Conservation (phyloP, 352 stramenopile genomes). For the Pythium folliculosum region DNA sequence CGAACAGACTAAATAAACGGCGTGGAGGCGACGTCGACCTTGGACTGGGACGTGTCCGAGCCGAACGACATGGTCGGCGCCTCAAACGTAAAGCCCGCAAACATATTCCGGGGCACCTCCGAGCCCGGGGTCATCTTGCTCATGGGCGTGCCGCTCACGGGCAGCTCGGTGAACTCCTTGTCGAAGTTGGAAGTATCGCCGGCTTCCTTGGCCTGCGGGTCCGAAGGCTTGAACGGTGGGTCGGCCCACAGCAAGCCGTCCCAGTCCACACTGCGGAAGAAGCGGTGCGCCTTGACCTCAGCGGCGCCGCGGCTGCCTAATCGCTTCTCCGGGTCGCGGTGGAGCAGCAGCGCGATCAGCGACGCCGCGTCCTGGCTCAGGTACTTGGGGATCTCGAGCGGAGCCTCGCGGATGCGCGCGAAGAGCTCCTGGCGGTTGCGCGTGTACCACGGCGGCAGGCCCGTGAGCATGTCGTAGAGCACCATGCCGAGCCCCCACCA, state of each 20-base stretch:
- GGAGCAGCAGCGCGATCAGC: constrained; percentile 77
- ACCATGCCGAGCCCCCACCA: constrained; percentile 92
- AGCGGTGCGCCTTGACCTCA: constrained; percentile 87
- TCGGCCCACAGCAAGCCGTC: constrained; percentile 83
- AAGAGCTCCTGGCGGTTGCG: constrained; percentile 85
- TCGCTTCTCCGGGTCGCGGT: constrained; percentile 84
- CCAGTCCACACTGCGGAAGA: constrained; percentile 87
- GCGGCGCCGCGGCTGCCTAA: constrained; percentile 74
- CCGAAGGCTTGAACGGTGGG: constrained; percentile 84
- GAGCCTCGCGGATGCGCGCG: constrained; percentile 73
- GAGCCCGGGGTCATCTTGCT: constrained; percentile 67
- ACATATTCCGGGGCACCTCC: constrained; percentile 78
- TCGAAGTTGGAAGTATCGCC: constrained; percentile 91
- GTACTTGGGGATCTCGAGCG: constrained; percentile 81
- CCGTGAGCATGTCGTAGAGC: constrained; percentile 90
- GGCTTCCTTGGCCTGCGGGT: constrained; percentile 83
- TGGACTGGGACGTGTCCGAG: constrained; percentile 87
- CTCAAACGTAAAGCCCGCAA: constrained; percentile 88
- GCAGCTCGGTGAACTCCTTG: constrained; percentile 88
- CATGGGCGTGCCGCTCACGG: constrained; percentile 76
- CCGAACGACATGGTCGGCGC: constrained; percentile 79
- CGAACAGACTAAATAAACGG: constrained; percentile 86
- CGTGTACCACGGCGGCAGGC: constrained; percentile 85
- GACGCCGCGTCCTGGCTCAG: constrained; percentile 69
- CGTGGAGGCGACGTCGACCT: constrained; percentile 81